A percentile compares a stretch with the other conserved stretches of the same genome.
Conservation (phyloP, 1,284 basidiomycete genomes). For the Pyrrhoderma noxium region DNA sequence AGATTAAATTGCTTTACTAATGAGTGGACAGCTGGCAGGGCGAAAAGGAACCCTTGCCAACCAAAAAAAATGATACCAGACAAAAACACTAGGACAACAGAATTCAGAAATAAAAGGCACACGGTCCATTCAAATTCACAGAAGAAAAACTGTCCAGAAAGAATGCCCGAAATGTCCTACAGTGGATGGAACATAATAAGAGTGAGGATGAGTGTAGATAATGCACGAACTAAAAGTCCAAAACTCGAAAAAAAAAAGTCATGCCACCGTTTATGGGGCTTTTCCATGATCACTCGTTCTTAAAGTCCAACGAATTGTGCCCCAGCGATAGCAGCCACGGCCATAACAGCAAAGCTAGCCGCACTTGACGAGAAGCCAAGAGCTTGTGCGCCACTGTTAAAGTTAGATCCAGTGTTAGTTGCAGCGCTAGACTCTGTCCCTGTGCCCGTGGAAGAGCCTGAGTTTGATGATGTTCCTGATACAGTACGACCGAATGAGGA, state of each 20-base stretch:
- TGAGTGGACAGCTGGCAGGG: constrained; percentile 11
- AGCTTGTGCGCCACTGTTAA: constrained; percentile 25
- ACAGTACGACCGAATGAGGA: constrained; percentile 14
- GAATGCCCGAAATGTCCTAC: constrained; percentile 7
- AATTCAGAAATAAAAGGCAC: neutral
- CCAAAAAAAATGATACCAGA: neutral
- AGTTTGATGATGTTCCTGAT: neutral
- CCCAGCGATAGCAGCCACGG: constrained; percentile 13
- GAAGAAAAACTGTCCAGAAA: neutral
- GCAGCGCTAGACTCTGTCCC: constrained; percentile 23
- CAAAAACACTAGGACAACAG: neutral
- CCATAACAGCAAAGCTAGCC: constrained; percentile 25
- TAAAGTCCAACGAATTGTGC: constrained; percentile 13
- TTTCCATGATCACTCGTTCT: neutral
- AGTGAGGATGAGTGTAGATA: neutral
- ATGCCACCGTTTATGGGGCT: neutral
- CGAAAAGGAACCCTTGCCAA: neutral
- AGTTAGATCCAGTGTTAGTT: constrained; percentile 16
- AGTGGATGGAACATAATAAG: neutral
- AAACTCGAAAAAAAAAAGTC: neutral
- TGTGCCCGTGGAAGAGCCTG: constrained; percentile 20
- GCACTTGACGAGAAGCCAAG: constrained; percentile 27
- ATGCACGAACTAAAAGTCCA: neutral
- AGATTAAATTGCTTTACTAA: constrained; percentile 12
- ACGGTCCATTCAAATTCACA: constrained; percentile 7